phyloP scores from a whole-genome alignment of 2,329 filamentous ascomycete species.

The Talaromyces sp. region DNA sequence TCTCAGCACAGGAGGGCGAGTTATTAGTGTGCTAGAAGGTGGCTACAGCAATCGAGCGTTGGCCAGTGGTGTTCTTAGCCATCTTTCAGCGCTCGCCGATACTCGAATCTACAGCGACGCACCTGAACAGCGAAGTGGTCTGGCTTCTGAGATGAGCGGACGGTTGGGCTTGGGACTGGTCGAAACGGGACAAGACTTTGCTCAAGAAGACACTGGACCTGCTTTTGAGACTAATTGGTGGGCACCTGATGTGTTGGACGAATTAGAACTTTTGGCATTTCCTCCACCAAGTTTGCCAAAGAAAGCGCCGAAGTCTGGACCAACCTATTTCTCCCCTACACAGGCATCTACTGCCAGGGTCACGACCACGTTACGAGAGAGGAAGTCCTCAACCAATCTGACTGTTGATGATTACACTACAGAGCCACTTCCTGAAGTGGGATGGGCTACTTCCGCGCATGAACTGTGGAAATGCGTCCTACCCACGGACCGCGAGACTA shows the following conservation, averaged over 20 bases:
- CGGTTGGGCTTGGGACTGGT: slow-evolving; percentile 22
- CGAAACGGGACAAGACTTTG: background rate
- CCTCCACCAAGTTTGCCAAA: slow-evolving; percentile 48
- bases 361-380: slow-evolving; percentile 62
- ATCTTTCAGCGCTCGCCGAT: slow-evolving; percentile 76
- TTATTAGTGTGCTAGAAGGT: slow-evolving; percentile 92
- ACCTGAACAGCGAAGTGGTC: slow-evolving; percentile 39
- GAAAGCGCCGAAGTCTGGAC: slow-evolving; percentile 55
- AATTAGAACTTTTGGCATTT: slow-evolving; percentile 61
- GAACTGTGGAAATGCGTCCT: slow-evolving; percentile 81
- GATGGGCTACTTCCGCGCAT: slow-evolving; percentile 79
- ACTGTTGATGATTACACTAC: slow-evolving; percentile 49
- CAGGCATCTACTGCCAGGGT: slow-evolving; percentile 82
- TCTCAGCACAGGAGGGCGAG: slow-evolving; percentile 72
- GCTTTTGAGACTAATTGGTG: slow-evolving; percentile 70
- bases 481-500: slow-evolving; percentile 69
- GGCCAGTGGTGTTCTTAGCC: slow-evolving; percentile 82
- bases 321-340: slow-evolving; percentile 82
- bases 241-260: slow-evolving; percentile 62
- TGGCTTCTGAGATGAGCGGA: slow-evolving; percentile 59
- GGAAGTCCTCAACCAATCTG: slow-evolving; percentile 35
- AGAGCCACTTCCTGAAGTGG: slow-evolving; percentile 74
- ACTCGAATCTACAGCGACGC: slow-evolving; percentile 30
- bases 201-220: slow-evolving; percentile 20
- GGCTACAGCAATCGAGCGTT: slow-evolving; percentile 93